Evolutionary conservation across 192 early-diverging fungal species (phyloP).

Genomic region (Borealophlyctis nickersoniae): DNA sequence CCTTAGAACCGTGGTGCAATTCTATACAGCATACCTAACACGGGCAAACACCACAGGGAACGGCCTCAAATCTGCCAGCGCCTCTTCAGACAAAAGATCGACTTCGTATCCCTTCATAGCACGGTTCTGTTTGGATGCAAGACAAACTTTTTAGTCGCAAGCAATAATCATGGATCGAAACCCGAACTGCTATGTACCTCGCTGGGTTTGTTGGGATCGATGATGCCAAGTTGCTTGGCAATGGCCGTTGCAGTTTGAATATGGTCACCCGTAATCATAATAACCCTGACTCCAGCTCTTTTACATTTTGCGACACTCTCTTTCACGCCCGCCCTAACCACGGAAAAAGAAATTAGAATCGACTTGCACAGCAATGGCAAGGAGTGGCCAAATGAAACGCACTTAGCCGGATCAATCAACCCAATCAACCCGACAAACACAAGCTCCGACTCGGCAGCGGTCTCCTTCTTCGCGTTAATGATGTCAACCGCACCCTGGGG

Average conservation of each 20-base stretch:
- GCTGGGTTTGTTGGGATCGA: constrained; percentile 46
- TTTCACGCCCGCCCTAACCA: constrained; percentile 65
- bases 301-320: constrained; percentile 81
- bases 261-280: constrained; percentile 99
- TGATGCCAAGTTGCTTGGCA: constrained; percentile 83
- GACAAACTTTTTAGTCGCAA: background rate
- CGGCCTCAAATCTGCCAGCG: constrained; percentile 70
- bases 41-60: constrained; percentile 98
- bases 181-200: constrained; percentile 25
- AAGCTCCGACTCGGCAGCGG: constrained; percentile 70
- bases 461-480: constrained; percentile 49
- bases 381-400: background rate
- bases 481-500: constrained; percentile 54
- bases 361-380: background rate
- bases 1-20: constrained; percentile 36
- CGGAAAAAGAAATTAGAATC: background rate
- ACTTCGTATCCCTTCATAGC: constrained; percentile 87
- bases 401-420: constrained; percentile 87
- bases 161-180: background rate
- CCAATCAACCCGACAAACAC: constrained; percentile 89
- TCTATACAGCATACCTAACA: too few relatives aligned
- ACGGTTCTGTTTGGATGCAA: constrained; percentile 46
- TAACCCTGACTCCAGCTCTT: constrained; percentile 88
- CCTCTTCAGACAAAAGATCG: constrained; percentile 87
- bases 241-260: constrained; percentile 90